Conservation (phyloP, 2,329 filamentous ascomycete species). For the Colletotrichum tropicicola region DNA sequence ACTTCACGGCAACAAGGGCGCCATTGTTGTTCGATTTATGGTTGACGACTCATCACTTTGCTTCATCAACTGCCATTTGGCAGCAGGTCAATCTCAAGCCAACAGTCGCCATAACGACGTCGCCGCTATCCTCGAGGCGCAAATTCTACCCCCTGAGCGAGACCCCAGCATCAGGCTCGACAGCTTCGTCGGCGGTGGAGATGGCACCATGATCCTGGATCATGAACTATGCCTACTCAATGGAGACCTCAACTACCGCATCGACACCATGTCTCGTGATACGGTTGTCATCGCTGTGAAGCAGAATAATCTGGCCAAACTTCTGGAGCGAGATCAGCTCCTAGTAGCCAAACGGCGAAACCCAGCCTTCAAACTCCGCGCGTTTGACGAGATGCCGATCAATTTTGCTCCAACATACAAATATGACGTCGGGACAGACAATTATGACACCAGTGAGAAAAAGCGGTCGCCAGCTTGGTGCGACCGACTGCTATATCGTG, state of each 20-base stretch:
- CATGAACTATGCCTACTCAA: conserved; percentile 98
- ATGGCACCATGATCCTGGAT: conserved; percentile 93
- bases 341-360: conserved; percentile 90
- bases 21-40: conserved; percentile 89
- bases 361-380: conserved; percentile 85
- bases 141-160: conserved; percentile 76
- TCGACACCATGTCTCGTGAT: conserved; percentile 95
- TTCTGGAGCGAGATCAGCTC: conserved; percentile 93
- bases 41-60: conserved; percentile 94
- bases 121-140: conserved; percentile 85
- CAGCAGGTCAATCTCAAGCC: conserved; percentile 91
- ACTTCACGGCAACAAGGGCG: conserved; percentile 95
- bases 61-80: conserved; percentile 97
- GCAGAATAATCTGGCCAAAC: conserved; percentile 80
- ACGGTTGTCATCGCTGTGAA: conserved; percentile 89
- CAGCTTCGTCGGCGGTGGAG: conserved; percentile 88
- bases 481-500: conserved; percentile 89
- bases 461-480: conserved; percentile 96
- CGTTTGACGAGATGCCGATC: conserved; percentile 91
- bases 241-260: conserved; percentile 97
- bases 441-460: conserved; percentile 95
- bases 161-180: conserved; percentile 76
- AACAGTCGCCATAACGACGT: conserved; percentile 93
- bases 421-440: conserved; percentile 95
- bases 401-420: conserved; percentile 97